These are phyloP conservation scores for Cladosporium sp. DNA, from an alignment of 2,329 filamentous ascomycete genomes.

Conservation along the genomic window DNA sequence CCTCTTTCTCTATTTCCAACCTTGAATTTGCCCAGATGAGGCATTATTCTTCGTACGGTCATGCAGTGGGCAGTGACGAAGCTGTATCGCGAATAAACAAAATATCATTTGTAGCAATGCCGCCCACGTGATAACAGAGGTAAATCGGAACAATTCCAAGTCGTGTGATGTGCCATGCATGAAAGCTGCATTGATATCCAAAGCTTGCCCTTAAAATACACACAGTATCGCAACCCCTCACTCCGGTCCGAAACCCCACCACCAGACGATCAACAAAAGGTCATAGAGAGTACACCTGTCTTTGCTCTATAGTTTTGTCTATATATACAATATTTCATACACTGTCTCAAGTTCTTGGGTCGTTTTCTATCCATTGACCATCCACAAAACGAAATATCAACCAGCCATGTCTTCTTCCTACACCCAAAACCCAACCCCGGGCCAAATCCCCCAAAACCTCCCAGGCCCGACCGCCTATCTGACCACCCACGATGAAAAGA, in stretches of 20 bases:
- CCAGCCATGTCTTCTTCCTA: constrained; percentile 4
- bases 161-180: too few species aligned
- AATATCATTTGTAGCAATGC: too few species aligned
- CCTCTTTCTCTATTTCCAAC: too few species aligned
- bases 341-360: neutral
- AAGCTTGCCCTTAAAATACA: too few species aligned
- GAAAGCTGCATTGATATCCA: too few species aligned
- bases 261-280: neutral
- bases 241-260: constrained; percentile 13
- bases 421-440: constrained; percentile 32
- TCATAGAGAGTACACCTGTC: constrained; percentile 12
- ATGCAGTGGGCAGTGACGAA: too few species aligned
- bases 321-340: neutral
- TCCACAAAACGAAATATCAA: neutral
- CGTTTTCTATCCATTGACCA: neutral
- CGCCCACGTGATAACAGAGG: too few species aligned
- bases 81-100: too few species aligned
- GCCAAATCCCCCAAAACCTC: constrained; percentile 35
- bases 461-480: constrained; percentile 39
- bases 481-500: constrained; percentile 37
- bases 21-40: too few species aligned
- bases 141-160: too few species aligned
- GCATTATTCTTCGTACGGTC: too few species aligned
- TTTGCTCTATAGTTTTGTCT: neutral
- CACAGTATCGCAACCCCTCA: constrained; percentile 3